Conservation (phyloP, 495 filamentous ascomycete species). For the Penicillium odoratum region DNA sequence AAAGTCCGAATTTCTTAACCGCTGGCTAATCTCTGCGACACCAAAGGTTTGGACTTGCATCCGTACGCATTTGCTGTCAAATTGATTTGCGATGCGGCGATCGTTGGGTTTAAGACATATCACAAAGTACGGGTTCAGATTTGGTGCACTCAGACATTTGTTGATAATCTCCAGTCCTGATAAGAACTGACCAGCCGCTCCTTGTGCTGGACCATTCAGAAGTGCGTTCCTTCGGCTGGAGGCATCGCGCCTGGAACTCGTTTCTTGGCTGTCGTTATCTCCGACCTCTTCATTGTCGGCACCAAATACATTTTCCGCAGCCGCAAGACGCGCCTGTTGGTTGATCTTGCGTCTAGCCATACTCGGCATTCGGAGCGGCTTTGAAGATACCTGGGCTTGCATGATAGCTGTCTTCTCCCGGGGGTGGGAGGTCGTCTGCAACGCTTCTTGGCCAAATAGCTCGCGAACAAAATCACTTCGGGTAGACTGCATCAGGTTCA, state of each 20-base stretch:
- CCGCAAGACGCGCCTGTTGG: conserved; percentile 40
- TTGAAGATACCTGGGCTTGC: conserved; percentile 94
- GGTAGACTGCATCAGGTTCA: conserved; percentile 89
- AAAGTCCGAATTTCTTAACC: conserved; percentile 89
- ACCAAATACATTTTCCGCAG: conserved; percentile 20
- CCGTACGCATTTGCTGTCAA: conserved; percentile 96
- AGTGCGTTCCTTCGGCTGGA: conserved; percentile 40
- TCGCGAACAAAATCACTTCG: conserved; percentile 85
- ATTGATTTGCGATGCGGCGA: conserved; percentile 94
- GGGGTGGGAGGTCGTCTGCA: conserved; percentile 87
- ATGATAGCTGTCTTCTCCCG: conserved; percentile 88
- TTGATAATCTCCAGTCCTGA: conserved; percentile 86
- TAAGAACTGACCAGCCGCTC: conserved; percentile 89
- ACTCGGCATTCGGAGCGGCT: conserved; percentile 87
- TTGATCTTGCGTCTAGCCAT: conserved; percentile 76
- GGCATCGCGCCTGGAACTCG: conserved; percentile 35
- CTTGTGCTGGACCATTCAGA: conserved; percentile 62
- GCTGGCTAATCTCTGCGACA: conserved; percentile 94
- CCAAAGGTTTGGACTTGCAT: conserved; percentile 94
- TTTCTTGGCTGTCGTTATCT: conserved; percentile 51
- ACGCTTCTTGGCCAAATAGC: conserved; percentile 88
- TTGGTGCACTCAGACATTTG: conserved; percentile 73
- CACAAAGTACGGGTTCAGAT: conserved; percentile 90
- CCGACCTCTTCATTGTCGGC: conserved; percentile 52
- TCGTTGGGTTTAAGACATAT: conserved; percentile 98